A percentile compares a stretch with the other conserved stretches of the same genome.
These are phyloP conservation scores for Chalara sp. DNA, from an alignment of 2,329 filamentous ascomycete genomes.

Conservation along the genomic window DNA sequence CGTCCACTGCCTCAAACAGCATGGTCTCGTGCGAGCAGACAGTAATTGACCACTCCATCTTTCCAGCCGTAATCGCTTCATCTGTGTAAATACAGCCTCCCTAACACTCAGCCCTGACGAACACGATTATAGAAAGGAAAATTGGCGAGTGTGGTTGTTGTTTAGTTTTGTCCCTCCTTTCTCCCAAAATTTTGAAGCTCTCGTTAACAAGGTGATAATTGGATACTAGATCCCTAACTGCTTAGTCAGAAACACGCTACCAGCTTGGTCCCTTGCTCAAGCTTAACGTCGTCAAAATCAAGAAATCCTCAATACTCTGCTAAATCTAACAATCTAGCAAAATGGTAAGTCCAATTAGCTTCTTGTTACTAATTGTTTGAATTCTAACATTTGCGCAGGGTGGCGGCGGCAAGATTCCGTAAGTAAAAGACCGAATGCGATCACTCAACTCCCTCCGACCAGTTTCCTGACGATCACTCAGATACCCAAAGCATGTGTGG, in stretches of 20 bases:
- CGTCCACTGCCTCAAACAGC: conserved; percentile 29
- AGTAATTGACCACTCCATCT: conserved; percentile 56
- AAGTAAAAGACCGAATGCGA: conserved; percentile 28
- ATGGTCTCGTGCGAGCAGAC: conserved; percentile 32
- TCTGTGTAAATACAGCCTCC: conserved; percentile 22
- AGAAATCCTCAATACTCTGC: conserved; percentile 5
- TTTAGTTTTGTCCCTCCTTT: background rate
- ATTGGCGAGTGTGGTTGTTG: background rate
- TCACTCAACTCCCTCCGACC: conserved; percentile 10
- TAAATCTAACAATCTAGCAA: conserved; percentile 33
- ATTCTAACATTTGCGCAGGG: conserved; percentile 49
- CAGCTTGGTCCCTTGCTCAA: conserved; percentile 6
- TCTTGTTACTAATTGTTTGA: background rate
- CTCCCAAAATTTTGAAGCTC: background rate
- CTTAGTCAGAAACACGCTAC: conserved; percentile 10
- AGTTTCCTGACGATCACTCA: conserved; percentile 31
- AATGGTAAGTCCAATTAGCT: conserved; percentile 44
- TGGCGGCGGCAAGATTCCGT: conserved; percentile 66
- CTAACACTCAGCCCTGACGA: conserved; percentile 11
- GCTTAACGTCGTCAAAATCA: conserved; percentile 13
- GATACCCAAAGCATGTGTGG: conserved; percentile 99
- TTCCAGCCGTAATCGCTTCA: conserved; percentile 57
- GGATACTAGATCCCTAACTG: background rate
- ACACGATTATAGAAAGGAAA: background rate
- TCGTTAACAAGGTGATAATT: too few species aligned